Evolutionary conservation across 2,329 filamentous ascomycete species (phyloP).

Genomic region (Dryadomyces quercus-mongolicae): DNA sequence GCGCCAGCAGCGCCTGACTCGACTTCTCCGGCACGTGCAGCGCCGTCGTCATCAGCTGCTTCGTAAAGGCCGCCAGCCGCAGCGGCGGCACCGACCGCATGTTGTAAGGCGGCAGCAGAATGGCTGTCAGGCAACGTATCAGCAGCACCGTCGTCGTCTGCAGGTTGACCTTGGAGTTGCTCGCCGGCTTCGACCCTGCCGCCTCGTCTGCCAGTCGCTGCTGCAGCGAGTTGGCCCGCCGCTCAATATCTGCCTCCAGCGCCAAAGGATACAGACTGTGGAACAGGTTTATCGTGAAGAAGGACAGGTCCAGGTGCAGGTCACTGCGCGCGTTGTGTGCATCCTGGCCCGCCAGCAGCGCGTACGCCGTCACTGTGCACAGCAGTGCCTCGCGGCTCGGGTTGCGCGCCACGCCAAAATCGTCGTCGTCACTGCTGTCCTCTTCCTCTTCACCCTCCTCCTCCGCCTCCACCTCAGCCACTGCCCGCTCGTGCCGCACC

Average conservation of each 20-base stretch:
- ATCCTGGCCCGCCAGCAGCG: slow-evolving; percentile 90
- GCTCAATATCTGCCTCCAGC: slow-evolving; percentile 76
- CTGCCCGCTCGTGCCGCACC: slow-evolving; percentile 60
- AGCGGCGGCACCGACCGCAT: slow-evolving; percentile 66
- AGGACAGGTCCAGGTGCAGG: slow-evolving; percentile 82
- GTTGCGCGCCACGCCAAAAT: slow-evolving; percentile 47
- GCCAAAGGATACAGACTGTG: slow-evolving; percentile 68
- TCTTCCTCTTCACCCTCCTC: slow-evolving; percentile 33
- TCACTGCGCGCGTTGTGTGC: slow-evolving; percentile 70
- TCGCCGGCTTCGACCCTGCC: neutral
- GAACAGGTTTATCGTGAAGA: slow-evolving; percentile 93
- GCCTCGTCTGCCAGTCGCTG: slow-evolving; percentile 50
- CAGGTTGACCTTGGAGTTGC: slow-evolving; percentile 62
- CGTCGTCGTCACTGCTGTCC: slow-evolving; percentile 33
- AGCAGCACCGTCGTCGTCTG: slow-evolving; percentile 90
- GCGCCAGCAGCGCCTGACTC: slow-evolving; percentile 62
- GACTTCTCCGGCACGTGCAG: slow-evolving; percentile 89
- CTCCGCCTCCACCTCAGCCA: slow-evolving; percentile 36
- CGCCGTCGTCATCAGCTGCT: slow-evolving; percentile 72
- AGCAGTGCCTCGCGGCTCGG: slow-evolving; percentile 77
- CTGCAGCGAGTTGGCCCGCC: slow-evolving; percentile 59
- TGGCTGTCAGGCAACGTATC: slow-evolving; percentile 70
- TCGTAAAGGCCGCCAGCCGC: slow-evolving; percentile 82
- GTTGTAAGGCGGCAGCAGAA: slow-evolving; percentile 65
- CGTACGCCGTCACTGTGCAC: slow-evolving; percentile 91